phyloP scores from a whole-genome alignment of 2,329 filamentous ascomycete species.

The Xylariaceae sp. region DNA sequence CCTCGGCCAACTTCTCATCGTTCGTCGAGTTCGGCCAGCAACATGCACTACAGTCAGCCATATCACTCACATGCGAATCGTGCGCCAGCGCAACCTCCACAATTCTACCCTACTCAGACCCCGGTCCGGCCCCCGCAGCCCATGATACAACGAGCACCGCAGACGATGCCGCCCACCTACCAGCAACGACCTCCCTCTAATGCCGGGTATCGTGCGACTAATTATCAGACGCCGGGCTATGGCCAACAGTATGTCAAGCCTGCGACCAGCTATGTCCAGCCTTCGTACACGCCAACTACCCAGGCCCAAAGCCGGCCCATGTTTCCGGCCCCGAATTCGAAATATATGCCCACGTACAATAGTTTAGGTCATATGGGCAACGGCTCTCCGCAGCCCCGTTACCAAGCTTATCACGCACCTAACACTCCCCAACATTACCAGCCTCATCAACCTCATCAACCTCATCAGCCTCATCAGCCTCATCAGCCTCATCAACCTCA shows the following conservation, averaged over 20 bases:
- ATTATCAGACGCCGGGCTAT: slow-evolving; percentile 39
- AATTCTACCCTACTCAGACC: slow-evolving; percentile 41
- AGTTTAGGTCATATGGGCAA: slow-evolving; percentile 39
- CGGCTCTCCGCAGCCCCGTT: slow-evolving; percentile 35
- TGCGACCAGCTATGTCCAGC: slow-evolving; percentile 47
- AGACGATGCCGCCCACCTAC: slow-evolving; percentile 35
- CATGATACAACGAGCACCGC: slow-evolving; percentile 36
- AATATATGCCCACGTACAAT: slow-evolving; percentile 37
- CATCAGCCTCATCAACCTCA: slow-evolving; percentile 27
- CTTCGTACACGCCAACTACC: slow-evolving; percentile 40
- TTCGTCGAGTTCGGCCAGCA: slow-evolving; percentile 38
- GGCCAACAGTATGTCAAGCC: slow-evolving; percentile 48
- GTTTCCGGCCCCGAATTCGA: slow-evolving; percentile 28
- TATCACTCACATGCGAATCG: slow-evolving; percentile 44
- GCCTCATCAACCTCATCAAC: slow-evolving; percentile 24
- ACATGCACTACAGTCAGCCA: slow-evolving; percentile 39
- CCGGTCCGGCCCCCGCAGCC: slow-evolving; percentile 37
- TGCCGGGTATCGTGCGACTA: slow-evolving; percentile 47
- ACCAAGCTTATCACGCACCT: slow-evolving; percentile 27
- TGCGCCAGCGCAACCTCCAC: slow-evolving; percentile 38
- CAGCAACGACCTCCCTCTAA: slow-evolving; percentile 33
- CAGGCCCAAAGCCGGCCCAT: slow-evolving; percentile 39
- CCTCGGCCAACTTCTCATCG: slow-evolving; percentile 35
- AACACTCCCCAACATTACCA: slow-evolving; percentile 27
- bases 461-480: slow-evolving; percentile 26